Base-by-base conservation (phyloP, 345 rosid species). In the Garcia nutans region DNA sequence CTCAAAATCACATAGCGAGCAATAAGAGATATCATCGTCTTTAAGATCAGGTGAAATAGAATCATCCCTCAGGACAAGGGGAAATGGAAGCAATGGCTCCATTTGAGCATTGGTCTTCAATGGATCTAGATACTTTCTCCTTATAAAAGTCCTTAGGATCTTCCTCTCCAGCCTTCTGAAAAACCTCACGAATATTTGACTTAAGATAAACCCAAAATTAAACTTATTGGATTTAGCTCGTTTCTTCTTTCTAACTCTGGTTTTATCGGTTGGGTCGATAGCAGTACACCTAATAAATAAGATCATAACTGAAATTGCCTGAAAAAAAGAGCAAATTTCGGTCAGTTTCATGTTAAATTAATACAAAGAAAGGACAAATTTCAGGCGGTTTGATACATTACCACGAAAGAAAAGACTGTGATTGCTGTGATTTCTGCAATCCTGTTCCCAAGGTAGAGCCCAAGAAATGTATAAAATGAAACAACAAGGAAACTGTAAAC, bases 81-180 rank as follows among this genome's bases (percentile, higher is more conserved):
- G 97, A 88, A 96, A 96, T 10, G 98, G 97, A 42, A 96, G 87
- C 71, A 93, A 81, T 22, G 98, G 97, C 78, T 96, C 99, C 75
- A 87, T 74, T 72, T 90, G 96, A 49, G 81, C 73, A 63, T 76
- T 77, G 60, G 87, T 78, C 76, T 86, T 87, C 90, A 88, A 76
- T 10, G 99, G 99, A 84, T 92, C 97, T 74, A 93, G 66, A 82
- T 93, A 93, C 64, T 88, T 93, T 60, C 99, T 74, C 72, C 97
- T 87, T 76, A 96, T 86, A 68, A 92, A 89, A 68, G 85, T 90
- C 81, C 78, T 86, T 16, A 96, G 91, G 58, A 96, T 92, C 82
- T 90, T 93, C 84, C 83, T 91, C 88, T 96, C 99, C 84, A 96
- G 10, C 82, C 88, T 89, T 78, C 95, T 87, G 56, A 96, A 83